Conservation (phyloP, 139 green algal species). For the Tetradesmus lagerheimii region DNA sequence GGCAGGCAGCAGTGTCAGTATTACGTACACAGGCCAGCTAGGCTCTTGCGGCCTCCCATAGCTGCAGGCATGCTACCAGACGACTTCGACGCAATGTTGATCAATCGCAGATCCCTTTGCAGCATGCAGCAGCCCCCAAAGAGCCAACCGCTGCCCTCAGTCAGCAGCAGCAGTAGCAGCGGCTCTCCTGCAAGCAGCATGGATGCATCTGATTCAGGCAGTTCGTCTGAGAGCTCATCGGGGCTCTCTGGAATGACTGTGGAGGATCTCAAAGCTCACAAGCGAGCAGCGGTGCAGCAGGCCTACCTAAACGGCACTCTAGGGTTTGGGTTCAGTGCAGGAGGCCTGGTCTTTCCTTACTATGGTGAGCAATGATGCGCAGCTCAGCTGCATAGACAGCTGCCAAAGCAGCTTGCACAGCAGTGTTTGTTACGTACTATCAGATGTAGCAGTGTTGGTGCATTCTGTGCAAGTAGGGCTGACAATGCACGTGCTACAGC, state of each 20-base stretch:
- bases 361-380: constrained; percentile 49
- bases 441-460: neutral
- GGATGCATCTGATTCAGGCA: neutral
- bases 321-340: constrained; percentile 61
- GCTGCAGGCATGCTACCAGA: neutral
- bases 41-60: neutral
- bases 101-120: neutral
- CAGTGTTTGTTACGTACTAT: neutral
- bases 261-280: constrained; percentile 14
- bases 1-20: neutral
- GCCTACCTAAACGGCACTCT: constrained; percentile 49
- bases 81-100: constrained; percentile 8
- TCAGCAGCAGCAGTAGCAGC: neutral
- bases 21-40: neutral
- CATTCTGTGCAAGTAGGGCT: constrained; percentile 13
- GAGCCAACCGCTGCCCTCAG: neutral
- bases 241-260: neutral
- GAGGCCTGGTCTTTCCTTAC: constrained; percentile 61
- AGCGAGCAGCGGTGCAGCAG: constrained; percentile 14
- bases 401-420: neutral
- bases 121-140: neutral
- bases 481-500: constrained; percentile 41
- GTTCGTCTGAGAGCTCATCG: neutral
- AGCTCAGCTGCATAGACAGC: too few relatives aligned
- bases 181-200: neutral